Percentiles rank a stretch among this genome's conserved stretches.
phyloP scores from a whole-genome alignment of 1,284 basidiomycete genomes.

The Irpex sp. region DNA sequence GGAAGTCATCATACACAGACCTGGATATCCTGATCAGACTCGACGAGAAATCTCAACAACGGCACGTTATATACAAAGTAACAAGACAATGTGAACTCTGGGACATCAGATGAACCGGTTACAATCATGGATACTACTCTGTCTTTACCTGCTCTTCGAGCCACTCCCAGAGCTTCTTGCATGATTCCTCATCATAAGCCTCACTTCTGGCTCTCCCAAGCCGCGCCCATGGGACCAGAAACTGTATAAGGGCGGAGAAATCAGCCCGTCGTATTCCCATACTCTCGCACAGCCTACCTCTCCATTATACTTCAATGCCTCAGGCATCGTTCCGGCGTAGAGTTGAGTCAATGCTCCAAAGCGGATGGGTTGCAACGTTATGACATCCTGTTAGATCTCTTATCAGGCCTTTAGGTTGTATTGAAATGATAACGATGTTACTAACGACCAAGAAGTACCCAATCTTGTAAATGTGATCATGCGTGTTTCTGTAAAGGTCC shows the following conservation, averaged over 20 bases:
- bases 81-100: no score
- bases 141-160: conserved; percentile 42
- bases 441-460: conserved; percentile 16
- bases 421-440: not conserved
- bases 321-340: conserved; percentile 32
- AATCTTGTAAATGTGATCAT: conserved; percentile 3
- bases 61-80: no score
- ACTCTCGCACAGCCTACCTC: conserved; percentile 23
- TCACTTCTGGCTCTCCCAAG: conserved; percentile 15
- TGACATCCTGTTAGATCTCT: not conserved
- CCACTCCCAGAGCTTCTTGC: conserved; percentile 46
- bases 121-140: no score
- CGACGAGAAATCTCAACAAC: no score
- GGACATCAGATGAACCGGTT: no score
- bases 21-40: no score
- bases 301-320: conserved; percentile 27
- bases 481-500: conserved; percentile 26
- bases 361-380: conserved; percentile 21
- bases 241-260: conserved; percentile 19
- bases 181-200: conserved; percentile 33
- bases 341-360: conserved; percentile 28
- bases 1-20: no score
- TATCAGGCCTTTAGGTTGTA: not conserved
- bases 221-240: conserved; percentile 23
- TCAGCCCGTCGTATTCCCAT: not conserved